These are phyloP conservation scores for Stipa capillata DNA, from an alignment of 176 grass and related monocot species.

Conservation along the genomic window DNA sequence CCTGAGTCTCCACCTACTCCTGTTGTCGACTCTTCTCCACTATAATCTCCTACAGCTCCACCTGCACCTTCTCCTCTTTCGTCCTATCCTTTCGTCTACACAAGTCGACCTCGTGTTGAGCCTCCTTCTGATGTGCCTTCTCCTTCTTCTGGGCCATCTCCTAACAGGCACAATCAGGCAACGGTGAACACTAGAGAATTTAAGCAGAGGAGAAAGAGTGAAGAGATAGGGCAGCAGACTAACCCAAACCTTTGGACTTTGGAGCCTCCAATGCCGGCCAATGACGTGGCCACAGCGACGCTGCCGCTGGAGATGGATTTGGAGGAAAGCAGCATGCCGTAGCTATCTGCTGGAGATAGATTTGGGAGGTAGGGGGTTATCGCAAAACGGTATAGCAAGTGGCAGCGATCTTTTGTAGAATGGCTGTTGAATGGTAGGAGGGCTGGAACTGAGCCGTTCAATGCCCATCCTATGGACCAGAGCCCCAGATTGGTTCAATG, in stretches of 20 bases:
- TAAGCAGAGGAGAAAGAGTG: neutral
- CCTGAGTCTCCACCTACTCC: too few relatives aligned
- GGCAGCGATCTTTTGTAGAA: neutral
- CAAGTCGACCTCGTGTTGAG: too few relatives aligned
- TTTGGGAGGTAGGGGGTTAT: neutral
- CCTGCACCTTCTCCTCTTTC: too few relatives aligned
- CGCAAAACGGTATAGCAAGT: neutral
- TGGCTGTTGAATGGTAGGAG: neutral
- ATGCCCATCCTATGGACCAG: neutral
- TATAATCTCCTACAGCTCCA: too few relatives aligned
- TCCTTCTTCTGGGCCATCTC: too few relatives aligned
- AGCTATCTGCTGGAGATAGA: neutral
- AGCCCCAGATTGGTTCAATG: neutral
- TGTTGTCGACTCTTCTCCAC: too few relatives aligned
- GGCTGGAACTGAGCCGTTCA: neutral
- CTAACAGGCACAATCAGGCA: too few relatives aligned
- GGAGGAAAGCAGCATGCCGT: neutral
- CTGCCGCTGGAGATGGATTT: neutral
- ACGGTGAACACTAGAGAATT: too few relatives aligned
- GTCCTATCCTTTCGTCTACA: too few relatives aligned
- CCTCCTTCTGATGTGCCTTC: too few relatives aligned
- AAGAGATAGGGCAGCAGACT: neutral
- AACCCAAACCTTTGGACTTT: neutral
- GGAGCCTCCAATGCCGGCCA: neutral
- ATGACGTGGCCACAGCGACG: neutral